These are phyloP conservation scores for Yamadazyma taylorii DNA, from an alignment of 1,139 yeast genomes.

Conservation along the genomic window DNA sequence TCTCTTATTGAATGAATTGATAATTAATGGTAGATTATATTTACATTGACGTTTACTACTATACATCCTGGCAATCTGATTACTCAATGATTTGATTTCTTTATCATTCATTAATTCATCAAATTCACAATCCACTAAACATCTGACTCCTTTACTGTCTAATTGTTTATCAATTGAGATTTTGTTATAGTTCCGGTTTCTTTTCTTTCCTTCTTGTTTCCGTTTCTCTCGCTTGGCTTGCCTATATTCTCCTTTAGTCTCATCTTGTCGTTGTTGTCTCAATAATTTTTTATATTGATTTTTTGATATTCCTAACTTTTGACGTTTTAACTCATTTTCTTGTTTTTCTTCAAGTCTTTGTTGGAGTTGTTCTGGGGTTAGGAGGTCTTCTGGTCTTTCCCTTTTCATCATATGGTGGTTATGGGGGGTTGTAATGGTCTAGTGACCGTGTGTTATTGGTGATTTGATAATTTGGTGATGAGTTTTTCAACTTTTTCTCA, in stretches of 20 bases:
- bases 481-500: no score
- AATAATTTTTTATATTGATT: conserved; percentile 76
- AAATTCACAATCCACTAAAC: conserved; percentile 84
- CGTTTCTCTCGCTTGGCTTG: conserved; percentile 55
- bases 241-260: conserved; percentile 57
- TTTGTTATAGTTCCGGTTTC: conserved; percentile 30
- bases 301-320: conserved; percentile 41
- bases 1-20: conserved; percentile 67
- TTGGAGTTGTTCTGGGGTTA: conserved; percentile 9
- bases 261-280: conserved; percentile 62
- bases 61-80: conserved; percentile 81
- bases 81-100: conserved; percentile 75
- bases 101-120: conserved; percentile 84
- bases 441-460: no score
- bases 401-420: conserved; percentile 2
- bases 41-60: conserved; percentile 68
- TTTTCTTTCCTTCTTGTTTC: conserved; percentile 27
- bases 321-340: conserved; percentile 13
- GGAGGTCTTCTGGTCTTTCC: conserved; percentile 6
- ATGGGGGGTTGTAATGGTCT: no score
- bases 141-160: conserved; percentile 32
- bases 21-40: conserved; percentile 56
- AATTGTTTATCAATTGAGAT: conserved; percentile 19
- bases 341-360: conserved; percentile 12
- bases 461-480: no score